Percentiles rank a stretch among this genome's conserved stretches.
Conservation (phyloP, 768 basidiomycete genomes). For the Naematelia aurantialba region DNA sequence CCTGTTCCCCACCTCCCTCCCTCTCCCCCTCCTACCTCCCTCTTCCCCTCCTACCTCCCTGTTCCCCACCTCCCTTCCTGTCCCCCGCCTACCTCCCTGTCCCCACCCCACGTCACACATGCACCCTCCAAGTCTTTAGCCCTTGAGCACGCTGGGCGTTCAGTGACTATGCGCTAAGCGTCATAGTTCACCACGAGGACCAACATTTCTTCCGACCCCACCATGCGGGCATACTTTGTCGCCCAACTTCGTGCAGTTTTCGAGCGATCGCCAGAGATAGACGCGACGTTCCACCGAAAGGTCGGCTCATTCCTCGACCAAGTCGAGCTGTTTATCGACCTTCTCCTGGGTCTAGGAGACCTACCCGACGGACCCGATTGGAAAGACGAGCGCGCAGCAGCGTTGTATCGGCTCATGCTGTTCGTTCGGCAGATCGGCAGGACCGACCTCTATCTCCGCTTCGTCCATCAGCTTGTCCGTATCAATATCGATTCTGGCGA, state of each 20-base stretch:
- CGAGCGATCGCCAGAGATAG: constrained; percentile 64
- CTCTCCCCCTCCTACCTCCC: no score
- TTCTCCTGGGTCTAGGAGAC: constrained; percentile 78
- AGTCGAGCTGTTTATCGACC: constrained; percentile 86
- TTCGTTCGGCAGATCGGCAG: constrained; percentile 88
- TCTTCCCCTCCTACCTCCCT: no score
- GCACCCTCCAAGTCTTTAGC: no score
- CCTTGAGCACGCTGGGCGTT: no score
- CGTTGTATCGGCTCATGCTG: constrained; percentile 85
- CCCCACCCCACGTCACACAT: no score
- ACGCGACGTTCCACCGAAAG: constrained; percentile 70
- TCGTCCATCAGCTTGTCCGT: constrained; percentile 89
- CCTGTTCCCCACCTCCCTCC: no score
- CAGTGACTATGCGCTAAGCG: not conserved
- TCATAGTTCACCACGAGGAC: constrained; percentile 20
- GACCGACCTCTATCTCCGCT: constrained; percentile 92
- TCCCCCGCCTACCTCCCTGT: no score
- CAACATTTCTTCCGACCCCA: constrained; percentile 58
- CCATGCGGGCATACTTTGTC: constrained; percentile 89
- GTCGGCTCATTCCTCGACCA: constrained; percentile 81
- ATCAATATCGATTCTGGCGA: constrained; percentile 52
- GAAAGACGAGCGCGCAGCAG: constrained; percentile 89
- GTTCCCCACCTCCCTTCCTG: no score
- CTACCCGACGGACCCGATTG: constrained; percentile 91
- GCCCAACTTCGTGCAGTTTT: constrained; percentile 85